Base-by-base conservation (phyloP, 1,284 basidiomycete genomes). In the Leccinum insolens region DNA sequence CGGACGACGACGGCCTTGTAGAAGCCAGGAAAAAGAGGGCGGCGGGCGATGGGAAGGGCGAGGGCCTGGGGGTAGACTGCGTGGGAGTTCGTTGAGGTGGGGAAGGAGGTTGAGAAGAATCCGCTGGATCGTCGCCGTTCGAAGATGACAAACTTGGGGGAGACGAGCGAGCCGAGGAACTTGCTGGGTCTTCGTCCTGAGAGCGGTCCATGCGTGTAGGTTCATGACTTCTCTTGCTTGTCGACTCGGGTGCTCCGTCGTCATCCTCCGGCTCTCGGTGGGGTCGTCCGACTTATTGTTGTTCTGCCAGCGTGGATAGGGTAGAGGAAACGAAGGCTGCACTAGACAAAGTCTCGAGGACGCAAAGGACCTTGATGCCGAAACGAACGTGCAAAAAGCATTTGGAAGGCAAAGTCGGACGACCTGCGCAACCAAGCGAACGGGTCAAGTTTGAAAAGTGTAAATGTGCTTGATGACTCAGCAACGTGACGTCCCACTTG, bases 1-100 rank as follows among this genome's bases (percentile, higher is more conserved):
- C 92, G 89, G 68, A 98, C 87, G 68, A 97, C 95, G 65, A 98
- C 96, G 14, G 95, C 95, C 79, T 98, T 98, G 88, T 99, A 98
- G 80, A 98, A 98, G 61, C 96, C 96, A 12, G 97, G 97, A 82
- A 99, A 99, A 63, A 99, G 89, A 1, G 97, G 97, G 46, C 97
- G 88, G 65, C 96, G 92, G 44, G 96, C 96, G 73, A 99, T 99
- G 14, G 97, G 97, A 1, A 99, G 87, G 4, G 97, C 97, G 25
- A 99, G 88, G 49, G 99, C 92, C 79, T 98, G 95, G 1, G 97
- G 96, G 80, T 99, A 99, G 69, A 89, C 79, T 79, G 81, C 6
- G 76, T 75, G 39, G 77, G 79, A 46, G 81, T 75, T 4, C 83
- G 79, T 20, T 80, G 73, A 14, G 83, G 76, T 20, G 80, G 72